A percentile compares a stretch with the other conserved stretches of the same genome.
Evolutionary conservation across 2,329 filamentous ascomycete species (phyloP).

Genomic region (Pseudomassariella vexata): DNA sequence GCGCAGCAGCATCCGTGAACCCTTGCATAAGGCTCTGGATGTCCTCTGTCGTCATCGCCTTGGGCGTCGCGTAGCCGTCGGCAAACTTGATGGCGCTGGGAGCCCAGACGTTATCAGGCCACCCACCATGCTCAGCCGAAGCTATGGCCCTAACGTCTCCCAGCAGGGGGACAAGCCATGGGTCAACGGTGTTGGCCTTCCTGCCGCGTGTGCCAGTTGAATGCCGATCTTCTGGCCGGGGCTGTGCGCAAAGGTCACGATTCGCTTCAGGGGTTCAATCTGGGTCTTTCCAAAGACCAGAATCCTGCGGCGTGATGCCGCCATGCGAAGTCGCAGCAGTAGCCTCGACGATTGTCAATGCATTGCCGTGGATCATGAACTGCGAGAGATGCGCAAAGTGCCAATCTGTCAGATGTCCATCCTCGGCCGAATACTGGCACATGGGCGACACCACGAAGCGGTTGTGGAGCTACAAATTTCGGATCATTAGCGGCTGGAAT

Average conservation of each 20-base stretch:
- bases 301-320: constrained; percentile 75
- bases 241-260: constrained; percentile 51
- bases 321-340: constrained; percentile 70
- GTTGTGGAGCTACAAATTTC: constrained; percentile 59
- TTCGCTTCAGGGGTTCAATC: constrained; percentile 62
- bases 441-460: constrained; percentile 55
- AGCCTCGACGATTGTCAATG: constrained; percentile 71
- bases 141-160: constrained; percentile 20
- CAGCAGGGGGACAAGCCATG: constrained; percentile 22
- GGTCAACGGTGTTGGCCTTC: constrained; percentile 29
- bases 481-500: constrained; percentile 51
- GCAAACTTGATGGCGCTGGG: constrained; percentile 48
- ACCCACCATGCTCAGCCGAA: constrained; percentile 21
- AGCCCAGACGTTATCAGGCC: constrained; percentile 45
- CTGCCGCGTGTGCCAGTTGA: constrained; percentile 63
- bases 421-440: constrained; percentile 52
- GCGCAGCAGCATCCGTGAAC: constrained; percentile 27
- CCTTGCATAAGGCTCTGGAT: constrained; percentile 27
- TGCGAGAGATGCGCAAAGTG: constrained; percentile 79
- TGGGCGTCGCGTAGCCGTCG: constrained; percentile 49
- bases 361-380: constrained; percentile 70
- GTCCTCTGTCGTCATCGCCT: constrained; percentile 47
- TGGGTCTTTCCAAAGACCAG: constrained; percentile 82
- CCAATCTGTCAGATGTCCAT: constrained; percentile 71
- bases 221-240: constrained; percentile 62